Evolutionary conservation across 208 protist species (phyloP), one percentile per base, ranked within the genome.

Genomic region (Acanthamoeba polyphaga): DNA sequence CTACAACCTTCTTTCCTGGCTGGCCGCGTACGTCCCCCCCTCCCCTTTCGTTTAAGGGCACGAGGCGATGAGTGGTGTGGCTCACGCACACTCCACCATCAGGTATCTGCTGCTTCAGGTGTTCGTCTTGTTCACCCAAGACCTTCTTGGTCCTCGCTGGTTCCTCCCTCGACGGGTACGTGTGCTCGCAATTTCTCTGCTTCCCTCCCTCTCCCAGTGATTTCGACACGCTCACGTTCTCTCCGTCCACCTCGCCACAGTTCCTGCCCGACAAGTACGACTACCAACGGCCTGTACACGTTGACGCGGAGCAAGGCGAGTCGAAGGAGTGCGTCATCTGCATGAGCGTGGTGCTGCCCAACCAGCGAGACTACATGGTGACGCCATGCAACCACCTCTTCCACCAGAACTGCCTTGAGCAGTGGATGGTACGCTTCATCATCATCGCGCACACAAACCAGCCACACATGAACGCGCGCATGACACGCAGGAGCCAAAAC

Each of bases 201-300:
- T n/a, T 62, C 24, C 22, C 22, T 8, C 22, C 60, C 60, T 13
- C 22, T 22, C 22, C 5, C 58, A 64, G 58, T 24, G 15, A 15
- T n/a, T n/a, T n/a, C 68, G 15, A 15, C 12, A 70, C 49, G 51
- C 12, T 84, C 24, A 46, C 66, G 24, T 66, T 53, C 34, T 68
- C 60, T 27, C 10, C 34, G 12, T 13, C n/a, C 70, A 9, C n/a
- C 38, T n/a, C 29, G n/a, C 1, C 46, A 1, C 80, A 94, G 87
- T 93, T 97, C 34, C 72, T 97, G 38, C 96, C 97, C 62, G 92
- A 80, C 3, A 97, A 97, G 76, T 98, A 97, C 66, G 76, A 98
- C 72, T 98, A 97, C 51, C 62, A 93, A 27, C 24, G 96, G 43
- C 55, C 49, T 58, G 82, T 90, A 68, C 53, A 90, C 38, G 78